phyloP scores from a whole-genome alignment of 768 basidiomycete species.

The Favolaschia claudopus region DNA sequence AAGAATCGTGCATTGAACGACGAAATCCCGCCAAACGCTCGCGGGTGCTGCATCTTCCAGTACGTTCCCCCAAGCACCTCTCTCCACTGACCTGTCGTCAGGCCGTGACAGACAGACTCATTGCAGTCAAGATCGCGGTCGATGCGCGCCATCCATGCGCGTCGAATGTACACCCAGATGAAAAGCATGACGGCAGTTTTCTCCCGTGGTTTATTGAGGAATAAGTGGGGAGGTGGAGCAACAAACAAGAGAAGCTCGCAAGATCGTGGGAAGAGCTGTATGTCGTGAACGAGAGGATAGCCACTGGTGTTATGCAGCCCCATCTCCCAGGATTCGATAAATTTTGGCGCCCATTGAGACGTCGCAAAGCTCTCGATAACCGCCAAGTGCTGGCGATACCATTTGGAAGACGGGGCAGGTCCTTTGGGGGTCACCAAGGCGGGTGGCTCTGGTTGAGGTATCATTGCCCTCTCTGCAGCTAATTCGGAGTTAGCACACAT shows the following conservation, averaged over 20 bases:
- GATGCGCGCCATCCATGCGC: neutral
- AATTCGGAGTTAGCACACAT: neutral
- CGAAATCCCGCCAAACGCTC: rapidly evolving
- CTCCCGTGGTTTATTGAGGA: neutral
- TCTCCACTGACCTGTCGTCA: slow-evolving; percentile 5
- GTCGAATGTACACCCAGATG: slow-evolving; percentile 10
- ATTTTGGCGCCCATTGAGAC: neutral
- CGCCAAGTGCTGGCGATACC: neutral
- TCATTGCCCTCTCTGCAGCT: neutral
- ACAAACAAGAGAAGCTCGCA: neutral
- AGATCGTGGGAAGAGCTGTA: neutral
- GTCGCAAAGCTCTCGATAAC: neutral
- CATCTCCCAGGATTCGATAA: neutral
- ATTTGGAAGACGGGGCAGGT: no score
- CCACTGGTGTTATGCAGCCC: neutral
- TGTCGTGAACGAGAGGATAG: neutral
- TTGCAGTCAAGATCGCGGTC: neutral
- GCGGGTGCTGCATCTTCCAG: neutral
- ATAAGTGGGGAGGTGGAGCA: neutral
- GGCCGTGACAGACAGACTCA: neutral
- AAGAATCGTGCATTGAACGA: neutral
- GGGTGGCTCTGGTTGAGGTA: neutral
- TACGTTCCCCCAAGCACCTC: neutral
- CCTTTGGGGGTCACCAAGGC: no score
- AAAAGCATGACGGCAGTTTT: neutral